Evolutionary conservation across 768 basidiomycete genomes (phyloP).

Genomic region (Lenzites betulinus): DNA sequence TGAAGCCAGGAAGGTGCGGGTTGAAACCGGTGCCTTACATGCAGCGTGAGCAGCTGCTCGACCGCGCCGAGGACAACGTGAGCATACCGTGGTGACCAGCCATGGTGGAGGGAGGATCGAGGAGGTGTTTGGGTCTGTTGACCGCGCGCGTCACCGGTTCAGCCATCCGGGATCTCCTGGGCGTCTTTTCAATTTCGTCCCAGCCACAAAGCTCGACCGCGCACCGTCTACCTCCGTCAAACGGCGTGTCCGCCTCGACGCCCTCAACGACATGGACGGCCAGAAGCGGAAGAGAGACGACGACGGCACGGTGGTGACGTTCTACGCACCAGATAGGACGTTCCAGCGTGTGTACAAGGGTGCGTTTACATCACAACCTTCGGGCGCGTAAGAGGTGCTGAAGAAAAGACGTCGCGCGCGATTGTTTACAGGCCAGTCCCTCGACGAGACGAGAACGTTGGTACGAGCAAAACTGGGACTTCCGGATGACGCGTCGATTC

Average conservation of each 20-base stretch:
- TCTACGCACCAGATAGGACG: conserved; percentile 37
- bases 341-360: conserved; percentile 49
- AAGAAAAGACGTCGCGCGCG: background rate
- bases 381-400: background rate
- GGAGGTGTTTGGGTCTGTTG: conserved; percentile 20
- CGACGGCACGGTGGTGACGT: conserved; percentile 40
- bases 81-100: conserved; percentile 31
- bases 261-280: conserved; percentile 2
- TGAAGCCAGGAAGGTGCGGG: conserved; percentile 81
- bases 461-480: conserved; percentile 66
- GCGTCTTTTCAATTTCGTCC: conserved; percentile 11
- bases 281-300: conserved; percentile 12
- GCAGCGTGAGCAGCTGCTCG: background rate
- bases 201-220: background rate
- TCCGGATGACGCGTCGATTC: conserved; percentile 35
- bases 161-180: conserved; percentile 3
- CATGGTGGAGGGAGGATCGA: conserved; percentile 28
- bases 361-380: conserved; percentile 15
- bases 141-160: conserved; percentile 13
- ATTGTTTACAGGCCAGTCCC: conserved; percentile 52
- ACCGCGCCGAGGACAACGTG: background rate
- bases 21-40: conserved; percentile 75
- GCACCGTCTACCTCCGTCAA: background rate
- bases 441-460: conserved; percentile 56
- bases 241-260: background rate